Base-by-base conservation (phyloP, 1,139 yeast species). In the Pneumocystis jirovecii region DNA sequence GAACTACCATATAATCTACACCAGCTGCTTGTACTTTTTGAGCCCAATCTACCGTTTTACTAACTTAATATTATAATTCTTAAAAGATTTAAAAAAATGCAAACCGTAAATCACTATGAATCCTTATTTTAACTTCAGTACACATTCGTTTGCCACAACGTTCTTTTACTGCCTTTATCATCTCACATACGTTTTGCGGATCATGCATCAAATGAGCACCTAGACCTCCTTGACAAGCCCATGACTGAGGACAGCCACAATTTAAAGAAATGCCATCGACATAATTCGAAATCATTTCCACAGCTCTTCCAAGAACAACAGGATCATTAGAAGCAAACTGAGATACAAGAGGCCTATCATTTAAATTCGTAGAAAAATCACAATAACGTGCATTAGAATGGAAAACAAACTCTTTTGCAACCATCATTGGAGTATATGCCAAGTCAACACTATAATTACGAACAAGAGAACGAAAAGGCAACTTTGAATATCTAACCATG, bases 181-280 rank as follows among this genome's bases (percentile, higher is more conserved):
- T 87, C 1, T 82, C 80, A 0, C 93, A 82, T 3, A 95, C 95
- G 63, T 86, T 77, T 56, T 89, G 89, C 0, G 95, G 89, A 69
- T 88, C 85, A 39, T 85, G 79, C 90, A 93, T 91, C 65, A 93
- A 79, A 0, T 97, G 97, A 0, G 97, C 97, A 3, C 98, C 98
- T 35, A 93, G 90, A 21, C 98, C 98, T 74, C 90, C 97, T 62
- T 96, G 81, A 5, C 89, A 89, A 74, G 93, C 98, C 70, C 93
- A 97, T 69, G 86, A 87, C 64, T 93, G 90, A 0, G 98, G 98
- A 76, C 98, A 93, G 0, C 98, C 98, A 76, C 98, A 93, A 77
- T 93, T 95, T 66, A 93, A 80, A 0, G 98, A 97, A 42, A 93
- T 85, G 0, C 96, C 98, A 75, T 93, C 97, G 61, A 89, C 93